phyloP scores from a whole-genome alignment of 176 grass and related monocot species.

The Thinopyrum elongatum region DNA sequence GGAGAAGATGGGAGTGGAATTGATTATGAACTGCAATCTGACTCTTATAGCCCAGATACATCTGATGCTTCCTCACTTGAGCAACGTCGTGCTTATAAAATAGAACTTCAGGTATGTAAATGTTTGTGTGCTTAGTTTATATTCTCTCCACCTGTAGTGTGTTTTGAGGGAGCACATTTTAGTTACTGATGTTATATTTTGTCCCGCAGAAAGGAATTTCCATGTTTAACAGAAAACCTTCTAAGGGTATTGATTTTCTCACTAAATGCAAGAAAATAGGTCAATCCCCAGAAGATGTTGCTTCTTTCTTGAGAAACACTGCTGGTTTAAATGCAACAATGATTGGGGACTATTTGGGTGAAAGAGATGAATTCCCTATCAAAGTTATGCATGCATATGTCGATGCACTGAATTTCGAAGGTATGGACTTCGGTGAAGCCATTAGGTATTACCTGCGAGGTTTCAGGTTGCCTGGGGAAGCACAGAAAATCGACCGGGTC shows the following conservation, averaged over 20 bases:
- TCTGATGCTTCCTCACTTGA: constrained; percentile 83
- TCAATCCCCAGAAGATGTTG: constrained; percentile 73
- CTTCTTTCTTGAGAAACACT: constrained; percentile 81
- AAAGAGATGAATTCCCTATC: constrained; percentile 91
- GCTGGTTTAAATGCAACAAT: constrained; percentile 84
- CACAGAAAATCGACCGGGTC: constrained; percentile 98
- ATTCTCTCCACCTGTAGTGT: background rate
- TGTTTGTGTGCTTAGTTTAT: constrained; percentile 28
- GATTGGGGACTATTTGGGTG: constrained; percentile 96
- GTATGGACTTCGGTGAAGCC: constrained; percentile 91
- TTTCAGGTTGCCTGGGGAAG: constrained; percentile 94
- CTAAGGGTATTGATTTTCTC: constrained; percentile 94
- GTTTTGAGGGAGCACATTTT: constrained; percentile 5
- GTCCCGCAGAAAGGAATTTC: constrained; percentile 90
- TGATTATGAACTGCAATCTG: constrained; percentile 68
- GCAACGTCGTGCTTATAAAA: constrained; percentile 80
- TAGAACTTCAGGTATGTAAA: constrained; percentile 85
- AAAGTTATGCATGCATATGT: constrained; percentile 99
- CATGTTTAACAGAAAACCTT: constrained; percentile 94
- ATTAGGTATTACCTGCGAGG: constrained; percentile 90
- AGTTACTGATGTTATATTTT: constrained; percentile 26
- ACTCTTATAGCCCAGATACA: constrained; percentile 56
- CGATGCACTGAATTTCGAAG: constrained; percentile 91
- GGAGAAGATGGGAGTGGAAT: constrained; percentile 78
- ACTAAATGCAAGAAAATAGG: constrained; percentile 82